phyloP scores from a whole-genome alignment of 441 rosid genomes.

The Macaranga tanarius region DNA sequence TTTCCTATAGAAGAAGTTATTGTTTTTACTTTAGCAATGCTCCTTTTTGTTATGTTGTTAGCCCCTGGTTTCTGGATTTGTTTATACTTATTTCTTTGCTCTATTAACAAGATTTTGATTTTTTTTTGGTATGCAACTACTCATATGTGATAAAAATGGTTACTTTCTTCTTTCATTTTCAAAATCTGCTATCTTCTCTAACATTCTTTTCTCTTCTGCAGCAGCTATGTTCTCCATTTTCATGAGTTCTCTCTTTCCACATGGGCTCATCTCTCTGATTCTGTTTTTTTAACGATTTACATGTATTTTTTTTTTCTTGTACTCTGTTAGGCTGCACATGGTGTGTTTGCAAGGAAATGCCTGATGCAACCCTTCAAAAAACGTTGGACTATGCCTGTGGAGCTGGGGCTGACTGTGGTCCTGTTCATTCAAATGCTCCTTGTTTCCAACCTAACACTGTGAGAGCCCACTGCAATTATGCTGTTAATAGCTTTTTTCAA shows the following conservation, averaged over 20 bases:
- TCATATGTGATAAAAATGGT: neutral
- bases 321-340: slow-evolving; percentile 34
- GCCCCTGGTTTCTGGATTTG: neutral
- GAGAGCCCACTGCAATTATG: slow-evolving; percentile 80
- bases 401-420: slow-evolving; percentile 85
- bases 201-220: neutral
- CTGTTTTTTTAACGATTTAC: neutral
- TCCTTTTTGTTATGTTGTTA: neutral
- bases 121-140: neutral
- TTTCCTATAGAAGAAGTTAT: too few relatives aligned
- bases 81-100: neutral
- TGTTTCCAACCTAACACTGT: slow-evolving; percentile 81
- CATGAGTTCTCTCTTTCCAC: neutral
- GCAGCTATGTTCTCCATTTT: neutral
- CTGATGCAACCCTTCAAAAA: slow-evolving; percentile 55
- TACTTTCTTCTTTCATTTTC: neutral
- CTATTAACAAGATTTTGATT: neutral
- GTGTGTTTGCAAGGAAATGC: slow-evolving; percentile 76
- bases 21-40: neutral
- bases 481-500: slow-evolving; percentile 89
- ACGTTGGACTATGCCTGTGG: slow-evolving; percentile 95
- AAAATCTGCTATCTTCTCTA: neutral
- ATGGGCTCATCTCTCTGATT: neutral
- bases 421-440: slow-evolving; percentile 52
- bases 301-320: neutral